Evolutionary conservation across 768 basidiomycete genomes (phyloP), one percentile per base, ranked within the genome.

Genomic region (Postia placenta): DNA sequence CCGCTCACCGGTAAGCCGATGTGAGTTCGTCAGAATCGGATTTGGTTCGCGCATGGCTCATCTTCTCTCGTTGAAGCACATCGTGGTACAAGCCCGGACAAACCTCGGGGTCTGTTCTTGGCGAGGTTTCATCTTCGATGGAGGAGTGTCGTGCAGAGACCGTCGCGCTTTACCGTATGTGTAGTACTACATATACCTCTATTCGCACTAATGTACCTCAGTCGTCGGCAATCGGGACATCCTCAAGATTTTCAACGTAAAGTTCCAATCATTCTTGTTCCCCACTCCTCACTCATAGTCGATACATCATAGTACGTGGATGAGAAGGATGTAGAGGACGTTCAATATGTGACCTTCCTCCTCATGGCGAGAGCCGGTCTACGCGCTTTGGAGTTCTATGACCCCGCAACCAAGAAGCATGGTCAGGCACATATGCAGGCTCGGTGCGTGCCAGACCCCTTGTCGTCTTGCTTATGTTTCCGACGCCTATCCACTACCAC

Each of bases 91-190:
- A 87, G 62, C 77, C 85, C 27, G 91, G 91, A 6, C 91, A 92
- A 65, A 90, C 86, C 0, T 77, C 88, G 33, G 86, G 80, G 42
- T 82, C 88, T 9, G 83, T 92, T 1, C 73, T 94, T 1, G 91
- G 91, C 0, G 86, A 92, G 52, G 86, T 91, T 6, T 91, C 88
- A 3, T 92, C 90, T 0, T 92, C 91, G 1, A 80, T 92, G 79
- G 92, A 93, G 66, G 91, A 93, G 69, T 92, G 91, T 57, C 81
- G 92, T n/a, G 91, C 91, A 7, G 92, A 94, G 68, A 77, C 87
- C 2, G 91, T 91, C 19, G 87, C 87, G 0, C 70, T 93, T 36
- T 92, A 80, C 68, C 74, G 89, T 87, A 59, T 69, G 80, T 68
- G 14, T 12, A 2, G 30, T 15, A 15, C 30, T 33, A 7, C 30